These are phyloP conservation scores for Diaporthe citriasiana DNA, from an alignment of 2,329 filamentous ascomycete genomes.

Conservation along the genomic window DNA sequence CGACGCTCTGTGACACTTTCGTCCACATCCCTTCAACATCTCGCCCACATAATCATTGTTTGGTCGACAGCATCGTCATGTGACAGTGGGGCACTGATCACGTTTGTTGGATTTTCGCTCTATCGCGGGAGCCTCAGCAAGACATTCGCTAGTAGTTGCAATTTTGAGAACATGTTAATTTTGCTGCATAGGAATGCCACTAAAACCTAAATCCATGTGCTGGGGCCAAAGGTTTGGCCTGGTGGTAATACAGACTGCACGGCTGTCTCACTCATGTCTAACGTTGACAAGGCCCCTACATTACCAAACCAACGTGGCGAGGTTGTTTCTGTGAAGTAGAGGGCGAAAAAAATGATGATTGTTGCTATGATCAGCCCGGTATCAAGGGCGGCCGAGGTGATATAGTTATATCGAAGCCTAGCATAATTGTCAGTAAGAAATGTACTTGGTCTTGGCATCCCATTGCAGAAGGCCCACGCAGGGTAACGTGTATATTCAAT, in stretches of 20 bases:
- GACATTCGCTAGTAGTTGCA: neutral
- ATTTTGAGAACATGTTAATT: neutral
- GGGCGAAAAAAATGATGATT: conserved; percentile 77
- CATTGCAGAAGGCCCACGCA: neutral
- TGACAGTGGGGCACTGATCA: no score
- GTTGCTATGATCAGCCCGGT: conserved; percentile 76
- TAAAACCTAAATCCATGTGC: conserved; percentile 57
- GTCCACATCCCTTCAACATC: no score
- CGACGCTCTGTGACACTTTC: no score
- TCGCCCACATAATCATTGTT: no score
- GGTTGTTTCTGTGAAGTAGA: conserved; percentile 70
- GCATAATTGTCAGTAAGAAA: neutral
- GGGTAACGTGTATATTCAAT: neutral
- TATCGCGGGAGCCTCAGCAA: neutral
- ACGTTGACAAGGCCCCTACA: conserved; percentile 59
- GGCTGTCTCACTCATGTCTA: conserved; percentile 61
- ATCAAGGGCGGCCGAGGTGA: conserved; percentile 79
- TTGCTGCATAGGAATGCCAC: neutral
- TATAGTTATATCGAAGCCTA: conserved; percentile 79
- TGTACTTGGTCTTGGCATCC: neutral
- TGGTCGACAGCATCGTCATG: no score
- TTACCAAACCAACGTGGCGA: conserved; percentile 77
- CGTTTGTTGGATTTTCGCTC: no score
- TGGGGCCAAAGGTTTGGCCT: conserved; percentile 67
- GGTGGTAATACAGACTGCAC: conserved; percentile 58